Percentiles rank a stretch among this genome's conserved stretches.
phyloP scores from a whole-genome alignment of 192 early-diverging fungal genomes.

The Geranomyces michiganensis region DNA sequence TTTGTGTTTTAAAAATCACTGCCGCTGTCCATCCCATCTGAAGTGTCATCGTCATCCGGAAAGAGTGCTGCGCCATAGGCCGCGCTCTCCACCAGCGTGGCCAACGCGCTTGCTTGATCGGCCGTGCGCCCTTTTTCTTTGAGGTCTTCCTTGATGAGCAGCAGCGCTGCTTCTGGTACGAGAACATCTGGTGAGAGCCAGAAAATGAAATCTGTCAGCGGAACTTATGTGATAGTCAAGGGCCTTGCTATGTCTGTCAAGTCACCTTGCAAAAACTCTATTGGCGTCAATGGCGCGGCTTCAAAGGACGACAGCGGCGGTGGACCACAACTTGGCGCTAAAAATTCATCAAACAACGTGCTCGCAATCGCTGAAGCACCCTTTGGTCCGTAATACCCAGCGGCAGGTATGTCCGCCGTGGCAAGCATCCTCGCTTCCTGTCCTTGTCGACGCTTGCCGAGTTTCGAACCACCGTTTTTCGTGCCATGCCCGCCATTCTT shows the following conservation, averaged over 20 bases:
- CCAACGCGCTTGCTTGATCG: neutral
- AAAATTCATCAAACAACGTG: neutral
- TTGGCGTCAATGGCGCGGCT: neutral
- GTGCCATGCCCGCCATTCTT: neutral
- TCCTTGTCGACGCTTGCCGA: neutral
- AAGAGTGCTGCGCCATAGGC: slow-evolving; percentile 1
- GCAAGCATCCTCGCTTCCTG: neutral
- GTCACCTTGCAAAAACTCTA: neutral
- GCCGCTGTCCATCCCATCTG: neutral
- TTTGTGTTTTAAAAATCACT: no score
- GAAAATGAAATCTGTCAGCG: no score
- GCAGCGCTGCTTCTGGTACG: neutral
- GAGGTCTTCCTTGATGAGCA: neutral
- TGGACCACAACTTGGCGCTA: neutral
- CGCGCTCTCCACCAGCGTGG: neutral
- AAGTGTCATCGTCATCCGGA: neutral
- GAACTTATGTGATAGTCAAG: no score
- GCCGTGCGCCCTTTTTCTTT: neutral
- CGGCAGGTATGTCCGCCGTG: neutral
- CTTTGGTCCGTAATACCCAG: neutral
- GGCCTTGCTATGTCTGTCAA: no score
- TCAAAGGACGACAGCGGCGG: neutral
- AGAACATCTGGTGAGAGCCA: slow-evolving; percentile 1
- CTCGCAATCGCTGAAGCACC: neutral
- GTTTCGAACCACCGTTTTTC: no score